Conservation (phyloP, 2,329 filamentous ascomycete genomes). For the Verticillium alfalfae region DNA sequence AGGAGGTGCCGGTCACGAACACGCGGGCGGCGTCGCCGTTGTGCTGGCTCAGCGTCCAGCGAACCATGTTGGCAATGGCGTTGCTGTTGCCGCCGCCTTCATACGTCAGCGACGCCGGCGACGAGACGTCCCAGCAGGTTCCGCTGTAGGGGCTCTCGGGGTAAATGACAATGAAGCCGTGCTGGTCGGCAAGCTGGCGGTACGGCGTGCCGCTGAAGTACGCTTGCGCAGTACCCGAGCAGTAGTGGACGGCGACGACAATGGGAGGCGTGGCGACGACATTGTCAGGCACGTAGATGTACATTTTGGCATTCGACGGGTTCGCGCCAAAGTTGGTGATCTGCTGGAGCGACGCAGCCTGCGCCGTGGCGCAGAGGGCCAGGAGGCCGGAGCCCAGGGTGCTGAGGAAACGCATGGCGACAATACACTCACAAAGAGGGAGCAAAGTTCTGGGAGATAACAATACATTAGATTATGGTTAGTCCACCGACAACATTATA, state of each 20-base stretch:
- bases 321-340: conserved; percentile 33
- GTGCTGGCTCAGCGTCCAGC: conserved; percentile 47
- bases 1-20: conserved; percentile 45
- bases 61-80: conserved; percentile 54
- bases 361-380: background rate
- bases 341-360: conserved; percentile 22
- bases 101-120: conserved; percentile 42
- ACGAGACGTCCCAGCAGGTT: conserved; percentile 55
- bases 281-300: conserved; percentile 19
- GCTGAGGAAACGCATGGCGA: background rate
- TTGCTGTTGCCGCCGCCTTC: conserved; percentile 52
- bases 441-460: background rate
- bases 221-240: conserved; percentile 40
- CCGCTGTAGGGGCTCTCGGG: conserved; percentile 45
- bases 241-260: conserved; percentile 50
- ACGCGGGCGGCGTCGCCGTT: conserved; percentile 43
- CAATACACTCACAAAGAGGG: background rate
- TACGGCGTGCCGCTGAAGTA: conserved; percentile 46
- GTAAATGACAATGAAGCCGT: conserved; percentile 47
- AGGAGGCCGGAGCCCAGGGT: background rate
- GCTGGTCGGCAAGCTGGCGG: conserved; percentile 30
- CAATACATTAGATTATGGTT: background rate
- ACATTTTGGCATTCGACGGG: conserved; percentile 17
- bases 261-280: conserved; percentile 32
- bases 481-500: background rate